phyloP scores from a whole-genome alignment of 495 filamentous ascomycete species.

The Aspergillus bertholletiae region DNA sequence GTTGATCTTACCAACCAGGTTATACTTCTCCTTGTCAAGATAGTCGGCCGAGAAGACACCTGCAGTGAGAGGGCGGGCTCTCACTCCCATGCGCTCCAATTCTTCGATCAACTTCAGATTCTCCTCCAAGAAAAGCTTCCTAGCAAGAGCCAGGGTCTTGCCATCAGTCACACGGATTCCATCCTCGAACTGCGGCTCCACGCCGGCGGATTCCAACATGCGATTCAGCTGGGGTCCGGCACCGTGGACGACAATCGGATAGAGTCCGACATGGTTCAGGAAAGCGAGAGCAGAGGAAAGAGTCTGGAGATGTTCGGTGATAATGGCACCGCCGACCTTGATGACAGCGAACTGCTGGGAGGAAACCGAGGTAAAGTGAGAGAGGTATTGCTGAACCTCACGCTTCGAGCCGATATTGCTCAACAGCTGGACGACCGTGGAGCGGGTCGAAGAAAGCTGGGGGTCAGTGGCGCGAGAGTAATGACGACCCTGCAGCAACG shows the following conservation, averaged over 20 bases:
- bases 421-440: slow-evolving; percentile 88
- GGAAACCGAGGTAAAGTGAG: slow-evolving; percentile 94
- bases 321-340: slow-evolving; percentile 96
- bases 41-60: slow-evolving; percentile 96
- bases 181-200: slow-evolving; percentile 95
- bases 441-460: slow-evolving; percentile 62
- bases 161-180: slow-evolving; percentile 95
- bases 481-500: slow-evolving; percentile 33
- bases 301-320: slow-evolving; percentile 90
- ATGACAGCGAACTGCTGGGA: slow-evolving; percentile 98
- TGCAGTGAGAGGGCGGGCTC: slow-evolving; percentile 85
- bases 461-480: slow-evolving; percentile 48
- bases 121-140: slow-evolving; percentile 91
- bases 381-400: slow-evolving; percentile 97
- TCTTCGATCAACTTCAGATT: slow-evolving; percentile 94
- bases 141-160: slow-evolving; percentile 86
- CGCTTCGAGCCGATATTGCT: slow-evolving; percentile 97
- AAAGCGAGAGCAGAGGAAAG: slow-evolving; percentile 86
- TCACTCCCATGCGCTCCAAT: slow-evolving; percentile 85
- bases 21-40: slow-evolving; percentile 90
- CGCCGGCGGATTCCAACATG: slow-evolving; percentile 84
- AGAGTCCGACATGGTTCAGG: slow-evolving; percentile 93
- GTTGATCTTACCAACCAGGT: slow-evolving; percentile 92
- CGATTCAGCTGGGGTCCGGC: slow-evolving; percentile 96
- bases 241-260: slow-evolving; percentile 94